Conservation (phyloP, 495 filamentous ascomycete species). For the Annulohypoxylon moriforme region DNA sequence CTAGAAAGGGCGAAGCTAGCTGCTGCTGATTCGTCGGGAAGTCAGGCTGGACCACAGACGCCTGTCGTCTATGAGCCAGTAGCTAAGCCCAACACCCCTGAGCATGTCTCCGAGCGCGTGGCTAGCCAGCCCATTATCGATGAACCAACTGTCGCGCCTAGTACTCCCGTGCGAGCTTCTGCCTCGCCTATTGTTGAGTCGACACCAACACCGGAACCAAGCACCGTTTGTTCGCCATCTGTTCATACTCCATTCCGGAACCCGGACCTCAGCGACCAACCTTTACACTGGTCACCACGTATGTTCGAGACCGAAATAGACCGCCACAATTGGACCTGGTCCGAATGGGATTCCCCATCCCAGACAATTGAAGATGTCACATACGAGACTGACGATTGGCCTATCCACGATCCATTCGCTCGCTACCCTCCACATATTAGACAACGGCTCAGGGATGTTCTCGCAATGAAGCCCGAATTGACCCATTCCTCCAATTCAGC, state of each 20-base stretch:
- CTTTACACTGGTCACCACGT: slow-evolving; percentile 36
- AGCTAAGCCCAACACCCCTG: neutral
- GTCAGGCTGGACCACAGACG: neutral
- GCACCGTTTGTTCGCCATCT: neutral
- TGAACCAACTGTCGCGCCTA: neutral
- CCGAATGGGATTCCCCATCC: slow-evolving; percentile 41
- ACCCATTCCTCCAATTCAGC: neutral
- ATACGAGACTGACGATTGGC: slow-evolving; percentile 26
- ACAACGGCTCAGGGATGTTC: slow-evolving; percentile 8
- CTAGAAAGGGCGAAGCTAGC: slow-evolving; percentile 3
- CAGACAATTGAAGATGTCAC: slow-evolving; percentile 33
- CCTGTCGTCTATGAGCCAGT: neutral
- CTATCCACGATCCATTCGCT: slow-evolving; percentile 10
- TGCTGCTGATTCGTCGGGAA: neutral
- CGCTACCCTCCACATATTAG: slow-evolving; percentile 8
- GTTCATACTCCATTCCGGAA: slow-evolving; percentile 32
- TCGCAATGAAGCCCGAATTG: slow-evolving; percentile 3
- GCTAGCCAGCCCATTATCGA: neutral
- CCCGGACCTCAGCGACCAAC: slow-evolving; percentile 26
- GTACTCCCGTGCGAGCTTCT: neutral
- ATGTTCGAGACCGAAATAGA: slow-evolving; percentile 39
- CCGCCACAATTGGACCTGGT: slow-evolving; percentile 39
- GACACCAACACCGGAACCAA: slow-evolving; percentile 15
- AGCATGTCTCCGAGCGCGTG: slow-evolving; percentile 10
- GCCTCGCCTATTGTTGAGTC: slow-evolving; percentile 5